Base-by-base conservation (phyloP, 2,329 filamentous ascomycete genomes). In the Immersiporthe knoxdaviesiana region DNA sequence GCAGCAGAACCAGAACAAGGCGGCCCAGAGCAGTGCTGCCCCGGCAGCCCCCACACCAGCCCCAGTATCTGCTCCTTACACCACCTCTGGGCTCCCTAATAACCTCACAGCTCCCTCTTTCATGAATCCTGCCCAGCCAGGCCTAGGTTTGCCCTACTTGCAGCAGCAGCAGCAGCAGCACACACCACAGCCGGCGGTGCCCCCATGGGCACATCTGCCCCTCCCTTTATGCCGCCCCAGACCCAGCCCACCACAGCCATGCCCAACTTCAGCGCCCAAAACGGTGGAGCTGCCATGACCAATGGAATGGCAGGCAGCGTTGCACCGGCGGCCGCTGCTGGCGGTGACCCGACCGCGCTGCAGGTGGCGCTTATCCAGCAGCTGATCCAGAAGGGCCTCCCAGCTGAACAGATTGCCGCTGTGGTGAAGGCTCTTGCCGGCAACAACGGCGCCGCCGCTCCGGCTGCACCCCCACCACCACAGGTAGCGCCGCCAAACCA, bases 281-380 rank as follows among this genome's bases (percentile, higher is more conserved):
- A 69, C 69, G 73, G 66, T 74, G 73, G 77, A 70, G 80, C 76
- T 80, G 81, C 78, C 76, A 78, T 77, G 76, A 73, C 75, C 63
- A 77, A 76, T 69, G 79, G 76, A 69, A 80, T 79, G 75, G 71
- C 75, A 65, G 76, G 77, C 65, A 78, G 77, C 69, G 77, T 80
- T 67, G 76, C 77, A 71, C 77, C 78, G 72, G 76, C 78, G 27
- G 75, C 78, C 16, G 74, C 78, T 60, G 56, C 72, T 77, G 44
- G 44, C 44, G 44, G 18, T 47, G 84, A 86, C 72, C 81, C 81
- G 71, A 88, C 86, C 72, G 82, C 91, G 68, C 88, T 92, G 73
- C 87, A 92, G 77, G 91, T 94, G 76, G 83, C 91, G 78, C 81
- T 96, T 72, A 87, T 97, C 74, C 92, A 94, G 79, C 85, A 91